Evolutionary conservation across 371 early-diverging fungal species (phyloP).

Genomic region (Mortierella sp.): DNA sequence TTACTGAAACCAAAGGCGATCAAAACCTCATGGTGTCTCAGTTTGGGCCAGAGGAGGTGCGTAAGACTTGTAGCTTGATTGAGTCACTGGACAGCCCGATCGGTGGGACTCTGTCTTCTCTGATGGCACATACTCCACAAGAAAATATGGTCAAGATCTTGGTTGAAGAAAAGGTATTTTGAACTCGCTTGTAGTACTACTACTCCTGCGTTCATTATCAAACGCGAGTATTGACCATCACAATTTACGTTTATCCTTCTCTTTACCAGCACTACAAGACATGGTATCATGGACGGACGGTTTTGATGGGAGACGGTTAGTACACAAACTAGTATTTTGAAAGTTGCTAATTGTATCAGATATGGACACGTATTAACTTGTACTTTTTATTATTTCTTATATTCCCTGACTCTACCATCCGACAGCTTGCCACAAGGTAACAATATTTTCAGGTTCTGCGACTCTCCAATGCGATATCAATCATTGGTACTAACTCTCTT

Average conservation of each 20-base stretch:
- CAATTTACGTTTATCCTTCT: not conserved
- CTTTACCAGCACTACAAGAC: conserved; percentile 38
- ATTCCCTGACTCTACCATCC: not conserved
- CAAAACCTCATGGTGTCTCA: conserved; percentile 42
- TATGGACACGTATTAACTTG: not conserved
- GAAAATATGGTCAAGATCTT: conserved; percentile 35
- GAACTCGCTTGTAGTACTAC: not conserved
- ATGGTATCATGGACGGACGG: conserved; percentile 42
- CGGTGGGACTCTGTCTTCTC: conserved; percentile 32
- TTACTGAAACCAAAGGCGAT: conserved; percentile 16
- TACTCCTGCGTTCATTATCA: not conserved
- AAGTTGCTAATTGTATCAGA: not conserved
- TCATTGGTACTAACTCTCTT: not conserved
- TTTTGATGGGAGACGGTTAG: conserved; percentile 40
- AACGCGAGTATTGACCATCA: not conserved
- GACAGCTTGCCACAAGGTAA: conserved; percentile 50
- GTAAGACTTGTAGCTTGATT: conserved; percentile 21
- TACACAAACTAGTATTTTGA: not conserved
- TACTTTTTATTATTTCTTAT: not conserved
- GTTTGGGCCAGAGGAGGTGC: conserved; percentile 32
- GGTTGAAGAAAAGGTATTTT: conserved; percentile 38
- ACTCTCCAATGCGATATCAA: no score
- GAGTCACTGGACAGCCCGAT: conserved; percentile 31
- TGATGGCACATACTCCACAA: conserved; percentile 23
- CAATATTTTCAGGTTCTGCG: not conserved